Evolutionary conservation across 257 asterid genomes (phyloP), one percentile per base, ranked within the genome.

Genomic region (Solanum tarapatanum): DNA sequence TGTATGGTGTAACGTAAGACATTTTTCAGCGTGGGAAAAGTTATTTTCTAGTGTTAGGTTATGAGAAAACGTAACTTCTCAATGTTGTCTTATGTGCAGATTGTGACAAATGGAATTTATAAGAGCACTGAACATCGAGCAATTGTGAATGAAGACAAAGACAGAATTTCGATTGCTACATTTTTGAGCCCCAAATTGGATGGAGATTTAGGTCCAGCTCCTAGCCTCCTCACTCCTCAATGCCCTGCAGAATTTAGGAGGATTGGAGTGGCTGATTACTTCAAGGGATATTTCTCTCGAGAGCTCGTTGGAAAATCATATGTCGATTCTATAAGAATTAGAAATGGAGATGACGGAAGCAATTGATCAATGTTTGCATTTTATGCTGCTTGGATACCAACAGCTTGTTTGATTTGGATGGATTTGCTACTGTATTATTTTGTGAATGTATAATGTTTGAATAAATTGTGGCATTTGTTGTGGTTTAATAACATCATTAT

Each of bases 41-140:
- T 51, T 51, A 17, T 51, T 51, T 51, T 51, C 62, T 51, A 0
- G 62, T 19, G 11, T 23, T 60, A 0, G 68, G 11, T 21, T 58
- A 58, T 21, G 24, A 58, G 26, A 58, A 3, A 51, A 51, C 23
- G 13, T 48, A 14, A 41, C 48, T 45, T 51, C 62, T 58, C 5
- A 8, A 58, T 19, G 11, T 58, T 19, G 68, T 55, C 0, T 55
- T 0, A 51, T 6, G 62, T 55, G 35, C 89, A 91, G 95, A 89
- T 93, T 69, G 75, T 88, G 84, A 90, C 91, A 1, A 92, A 92
- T 33, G 95, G 95, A 8, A 28, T 73, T 10, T 92, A 93, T 17
- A 88, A 86, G 48, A 92, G 95, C 92, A 55, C 80, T 1, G 95
- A 92, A 88, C 93, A 93, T 88, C 90, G 89, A 88, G 93, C 94